Base-by-base conservation (phyloP, 768 basidiomycete species). In the Butyriboletus loyo region DNA sequence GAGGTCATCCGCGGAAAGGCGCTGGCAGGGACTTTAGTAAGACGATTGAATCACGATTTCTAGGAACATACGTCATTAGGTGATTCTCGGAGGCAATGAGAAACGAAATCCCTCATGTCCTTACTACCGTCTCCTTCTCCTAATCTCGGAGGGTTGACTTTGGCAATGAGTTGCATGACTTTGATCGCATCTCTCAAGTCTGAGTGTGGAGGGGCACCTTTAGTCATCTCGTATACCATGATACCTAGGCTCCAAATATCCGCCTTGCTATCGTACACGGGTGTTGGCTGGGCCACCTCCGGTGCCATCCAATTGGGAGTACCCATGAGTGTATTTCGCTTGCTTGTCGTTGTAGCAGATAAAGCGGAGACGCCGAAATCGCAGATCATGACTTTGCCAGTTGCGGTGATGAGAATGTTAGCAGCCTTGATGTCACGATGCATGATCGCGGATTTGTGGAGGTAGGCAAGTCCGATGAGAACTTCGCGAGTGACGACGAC, bases 261-360 rank as follows among this genome's bases (percentile, higher is more conserved):
- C 3, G 96, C 97, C 68, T 97, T 98, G 47, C 90, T 89, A 65
- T 99, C 96, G 70, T 99, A 98, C 38, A 85, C 79, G n/a, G 92
- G 84, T 11, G 89, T 86, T 10, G 80, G 79, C 58, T 92, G 89
- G 15, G 96, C 91, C 4, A 98, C 93, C 70, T 99, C 97, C 0
- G 97, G 97, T 0, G 97, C 97, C 97, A 99, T 99, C 96, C 96
- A 98, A 67, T 97, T 92, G 0, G 95, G 96, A 2, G 97, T 98
- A 2, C 97, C 97, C 55, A 95, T 92, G 64, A 98, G 82, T 0
- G 97, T 99, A 47, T 95, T 93, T 22, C 97, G 84, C 69, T 98
- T 98, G 68, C 92, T 92, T 11, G 86, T 84, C 3, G 84, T 78
- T 15, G 85, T 90, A 24, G 84, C 82, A 48, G 98, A 81, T 34